phyloP scores from a whole-genome alignment of 306 rosid genomes.

The Gastrolobium villosum region DNA sequence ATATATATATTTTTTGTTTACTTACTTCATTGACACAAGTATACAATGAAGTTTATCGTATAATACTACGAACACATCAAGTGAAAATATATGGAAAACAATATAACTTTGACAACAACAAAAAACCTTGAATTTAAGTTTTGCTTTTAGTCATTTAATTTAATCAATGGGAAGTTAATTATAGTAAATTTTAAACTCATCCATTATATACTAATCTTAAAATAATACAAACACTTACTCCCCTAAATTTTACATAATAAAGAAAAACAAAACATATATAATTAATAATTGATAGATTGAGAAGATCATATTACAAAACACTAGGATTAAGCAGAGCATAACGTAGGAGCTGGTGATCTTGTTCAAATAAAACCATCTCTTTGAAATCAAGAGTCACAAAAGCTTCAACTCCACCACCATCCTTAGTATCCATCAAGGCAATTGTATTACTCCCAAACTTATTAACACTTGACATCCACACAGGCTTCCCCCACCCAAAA shows the following conservation, averaged over 20 bases:
- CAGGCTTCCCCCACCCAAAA: constrained; percentile 60
- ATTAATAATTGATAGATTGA: no score
- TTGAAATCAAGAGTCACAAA: constrained; percentile 45
- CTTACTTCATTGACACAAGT: constrained; percentile 5
- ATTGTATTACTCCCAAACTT: constrained; percentile 49
- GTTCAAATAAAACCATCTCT: constrained; percentile 25
- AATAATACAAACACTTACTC: no score
- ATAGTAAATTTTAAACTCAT: no score
- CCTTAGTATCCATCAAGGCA: constrained; percentile 56
- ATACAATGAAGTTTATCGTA: neutral
- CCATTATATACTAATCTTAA: no score
- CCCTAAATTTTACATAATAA: no score
- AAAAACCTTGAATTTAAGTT: no score
- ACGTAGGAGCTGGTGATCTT: constrained; percentile 7
- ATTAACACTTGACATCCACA: constrained; percentile 57
- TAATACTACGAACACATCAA: neutral
- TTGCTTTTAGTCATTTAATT: no score
- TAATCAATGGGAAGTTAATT: no score
- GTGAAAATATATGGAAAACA: no score
- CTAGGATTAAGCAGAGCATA: constrained; percentile 50
- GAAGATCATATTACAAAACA: neutral
- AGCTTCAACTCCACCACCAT: constrained; percentile 58
- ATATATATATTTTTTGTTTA: neutral
- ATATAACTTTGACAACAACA: no score
- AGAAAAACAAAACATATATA: no score